Base-by-base conservation (phyloP, 2,329 filamentous ascomycete species). In the Lizonia empirigonia region DNA sequence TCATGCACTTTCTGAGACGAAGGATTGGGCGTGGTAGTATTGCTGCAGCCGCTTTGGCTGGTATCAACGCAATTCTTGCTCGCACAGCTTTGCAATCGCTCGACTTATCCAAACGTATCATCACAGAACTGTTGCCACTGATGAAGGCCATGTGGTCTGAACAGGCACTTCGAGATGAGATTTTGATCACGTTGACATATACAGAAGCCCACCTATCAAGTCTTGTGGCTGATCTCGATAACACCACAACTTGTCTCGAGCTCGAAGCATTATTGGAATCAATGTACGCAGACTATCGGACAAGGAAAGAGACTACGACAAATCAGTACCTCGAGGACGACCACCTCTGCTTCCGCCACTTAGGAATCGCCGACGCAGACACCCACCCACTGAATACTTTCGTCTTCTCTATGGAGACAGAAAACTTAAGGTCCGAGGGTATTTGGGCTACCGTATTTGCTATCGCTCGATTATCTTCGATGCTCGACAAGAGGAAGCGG, bases 201-300 rank as follows among this genome's bases (percentile, higher is more conserved):
- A 78, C 86, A 24, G 74, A 74, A 51, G 67, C 73, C 15, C 77
- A 77, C 44, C 62, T 80, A 15, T 54, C 63, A 7, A 67, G 64
- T 27, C 57, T 72, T 2, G 60, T 76, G 23, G 50, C 52, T 36
- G 53, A 65, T 20, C 35, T 48, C 32, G 54, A 65, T 26, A 63
- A 65, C 36, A 58, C 65, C 6, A 47, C 56, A 18, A 53, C 61
- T 59, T 72, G 68, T 53, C 60, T 67, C 47, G 62, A 68, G 37
- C 59, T 96, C 5, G 83, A 87, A 56, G 82, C 82, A n/a, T 72
- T 97, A 2, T 69, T 86, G 26, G 86, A 91, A 35, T 78, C 82
- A 4, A 74, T 99, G n/a, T 88, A 87, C 77, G 76, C 76, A 7
- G 93, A 97, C 64, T 97, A 97, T 71, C 80, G 84, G 4, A 86